Evolutionary conservation across 352 stramenopile genomes (phyloP).

Genomic region (Phytophthora constricta): DNA sequence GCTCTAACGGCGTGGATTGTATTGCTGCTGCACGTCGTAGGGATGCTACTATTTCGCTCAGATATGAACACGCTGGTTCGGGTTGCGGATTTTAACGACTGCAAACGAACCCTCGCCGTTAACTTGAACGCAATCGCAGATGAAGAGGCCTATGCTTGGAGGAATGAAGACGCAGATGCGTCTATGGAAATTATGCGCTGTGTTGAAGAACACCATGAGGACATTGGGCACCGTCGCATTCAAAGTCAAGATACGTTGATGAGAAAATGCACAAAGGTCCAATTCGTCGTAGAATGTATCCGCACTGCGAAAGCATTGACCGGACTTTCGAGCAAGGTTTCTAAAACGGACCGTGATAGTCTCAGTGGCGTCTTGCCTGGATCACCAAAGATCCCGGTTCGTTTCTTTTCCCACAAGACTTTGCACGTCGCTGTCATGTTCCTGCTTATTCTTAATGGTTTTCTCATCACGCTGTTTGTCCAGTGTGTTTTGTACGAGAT

Average conservation of each 20-base stretch:
- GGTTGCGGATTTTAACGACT: neutral
- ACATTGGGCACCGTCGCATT: neutral
- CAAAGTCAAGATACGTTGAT: neutral
- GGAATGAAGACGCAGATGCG: neutral
- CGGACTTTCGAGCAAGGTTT: neutral
- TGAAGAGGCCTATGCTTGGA: neutral
- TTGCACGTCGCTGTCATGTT: conserved; percentile 68
- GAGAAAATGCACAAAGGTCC: neutral
- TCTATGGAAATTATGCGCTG: neutral
- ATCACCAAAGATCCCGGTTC: conserved; percentile 23
- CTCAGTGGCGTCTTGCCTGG: neutral
- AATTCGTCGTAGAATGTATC: neutral
- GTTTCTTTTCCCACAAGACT: conserved; percentile 63
- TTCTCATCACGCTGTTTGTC: conserved; percentile 59
- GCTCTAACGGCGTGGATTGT: conserved; percentile 45
- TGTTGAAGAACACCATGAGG: neutral
- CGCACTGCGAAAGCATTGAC: neutral
- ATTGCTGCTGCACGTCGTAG: conserved; percentile 42
- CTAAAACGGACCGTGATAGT: neutral
- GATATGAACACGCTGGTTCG: neutral
- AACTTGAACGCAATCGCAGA: neutral
- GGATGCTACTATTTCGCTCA: neutral
- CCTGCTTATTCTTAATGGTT: conserved; percentile 69
- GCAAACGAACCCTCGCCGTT: neutral
- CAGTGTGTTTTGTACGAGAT: conserved; percentile 65